Evolutionary conservation across 192 early-diverging fungal species (phyloP).

Genomic region (Coemansia sp.): DNA sequence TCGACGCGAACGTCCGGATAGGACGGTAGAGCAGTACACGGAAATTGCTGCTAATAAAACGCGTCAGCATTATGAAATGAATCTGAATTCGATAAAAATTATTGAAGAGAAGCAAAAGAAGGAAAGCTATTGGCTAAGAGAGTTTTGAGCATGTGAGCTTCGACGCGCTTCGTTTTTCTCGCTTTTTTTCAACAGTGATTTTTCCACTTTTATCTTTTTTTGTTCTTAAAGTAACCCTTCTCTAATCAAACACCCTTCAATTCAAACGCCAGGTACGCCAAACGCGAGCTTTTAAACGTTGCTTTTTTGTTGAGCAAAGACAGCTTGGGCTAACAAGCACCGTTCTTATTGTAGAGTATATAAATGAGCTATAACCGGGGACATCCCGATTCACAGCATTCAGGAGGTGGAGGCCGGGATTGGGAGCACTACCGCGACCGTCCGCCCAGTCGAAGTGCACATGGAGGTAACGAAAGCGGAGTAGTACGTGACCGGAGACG

Average conservation of each 20-base stretch:
- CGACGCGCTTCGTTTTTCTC: not conserved
- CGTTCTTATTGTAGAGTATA: not conserved
- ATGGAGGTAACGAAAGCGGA: conserved; percentile 5
- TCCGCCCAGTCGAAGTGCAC: not conserved
- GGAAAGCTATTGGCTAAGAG: not conserved
- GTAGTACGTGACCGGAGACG: conserved; percentile 17
- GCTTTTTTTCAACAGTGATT: conserved; percentile 1
- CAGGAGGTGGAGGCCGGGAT: conserved; percentile 13
- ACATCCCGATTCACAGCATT: conserved; percentile 22
- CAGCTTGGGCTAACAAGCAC: not conserved
- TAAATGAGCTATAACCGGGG: conserved; percentile 38
- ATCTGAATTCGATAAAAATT: not conserved
- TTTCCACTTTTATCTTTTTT: conserved; percentile 5
- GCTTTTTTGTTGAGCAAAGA: not conserved
- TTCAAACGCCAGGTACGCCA: not conserved
- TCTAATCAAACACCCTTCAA: not conserved
- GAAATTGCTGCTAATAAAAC: not conserved
- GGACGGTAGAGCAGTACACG: not conserved
- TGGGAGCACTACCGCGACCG: conserved; percentile 25
- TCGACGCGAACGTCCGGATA: not conserved
- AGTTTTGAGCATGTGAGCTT: not conserved
- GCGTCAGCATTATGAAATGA: not conserved
- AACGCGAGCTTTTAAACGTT: not conserved
- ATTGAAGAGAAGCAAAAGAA: not conserved
- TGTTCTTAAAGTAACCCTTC: not conserved